Conservation (phyloP, 306 rosid species). For the Fagus crenata region DNA sequence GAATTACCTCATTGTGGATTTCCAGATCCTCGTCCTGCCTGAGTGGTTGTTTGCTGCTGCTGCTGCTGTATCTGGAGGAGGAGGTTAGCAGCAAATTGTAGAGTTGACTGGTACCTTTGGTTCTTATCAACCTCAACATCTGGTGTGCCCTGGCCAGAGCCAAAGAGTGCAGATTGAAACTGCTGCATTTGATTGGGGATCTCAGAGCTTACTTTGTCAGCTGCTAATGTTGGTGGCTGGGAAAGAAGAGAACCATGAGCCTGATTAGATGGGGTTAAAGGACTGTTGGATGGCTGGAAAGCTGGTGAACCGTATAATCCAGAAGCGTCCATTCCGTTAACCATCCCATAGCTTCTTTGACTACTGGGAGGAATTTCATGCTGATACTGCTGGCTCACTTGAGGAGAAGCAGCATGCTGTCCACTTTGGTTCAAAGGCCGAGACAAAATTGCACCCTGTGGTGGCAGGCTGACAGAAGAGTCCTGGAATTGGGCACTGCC, state of each 20-base stretch:
- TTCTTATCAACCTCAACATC: slow-evolving; percentile 91
- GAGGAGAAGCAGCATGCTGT: slow-evolving; percentile 48
- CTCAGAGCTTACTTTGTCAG: slow-evolving; percentile 60
- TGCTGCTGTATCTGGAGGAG: slow-evolving; percentile 93
- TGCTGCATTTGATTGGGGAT: slow-evolving; percentile 63
- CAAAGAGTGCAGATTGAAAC: slow-evolving; percentile 57
- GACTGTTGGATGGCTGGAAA: slow-evolving; percentile 52
- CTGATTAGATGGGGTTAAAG: slow-evolving; percentile 51
- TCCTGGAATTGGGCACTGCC: slow-evolving; percentile 67
- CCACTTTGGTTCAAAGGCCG: slow-evolving; percentile 67
- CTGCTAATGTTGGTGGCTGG: slow-evolving; percentile 51
- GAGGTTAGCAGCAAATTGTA: slow-evolving; percentile 97
- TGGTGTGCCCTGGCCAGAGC: slow-evolving; percentile 58
- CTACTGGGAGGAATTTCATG: slow-evolving; percentile 46
- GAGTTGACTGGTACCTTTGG: slow-evolving; percentile 74
- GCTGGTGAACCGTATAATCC: slow-evolving; percentile 58
- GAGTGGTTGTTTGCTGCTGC: slow-evolving; percentile 53
- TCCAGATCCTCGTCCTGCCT: slow-evolving; percentile 69
- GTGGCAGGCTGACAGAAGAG: slow-evolving; percentile 46
- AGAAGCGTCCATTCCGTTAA: slow-evolving; percentile 62
- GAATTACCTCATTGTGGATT: slow-evolving; percentile 76
- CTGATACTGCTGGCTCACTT: slow-evolving; percentile 57
- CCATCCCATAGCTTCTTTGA: slow-evolving; percentile 56
- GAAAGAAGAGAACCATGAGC: slow-evolving; percentile 52
- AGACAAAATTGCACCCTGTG: slow-evolving; percentile 53